Percentiles rank a stretch among this genome's conserved stretches.
Evolutionary conservation across 148 eudicot genomes (phyloP).

Genomic region (Chenopodium suecicum): DNA sequence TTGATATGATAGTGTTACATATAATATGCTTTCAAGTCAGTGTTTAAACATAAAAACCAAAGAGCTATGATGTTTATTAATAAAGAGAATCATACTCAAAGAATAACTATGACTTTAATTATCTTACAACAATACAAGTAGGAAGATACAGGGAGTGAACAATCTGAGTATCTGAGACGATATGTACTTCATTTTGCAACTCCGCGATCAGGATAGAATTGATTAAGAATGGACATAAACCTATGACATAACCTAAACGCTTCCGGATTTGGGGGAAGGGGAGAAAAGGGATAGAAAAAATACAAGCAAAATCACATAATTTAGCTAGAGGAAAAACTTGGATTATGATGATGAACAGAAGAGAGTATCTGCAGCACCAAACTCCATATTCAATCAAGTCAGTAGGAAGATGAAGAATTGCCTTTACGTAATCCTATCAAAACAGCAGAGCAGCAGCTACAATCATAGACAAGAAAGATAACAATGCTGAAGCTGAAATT

Average conservation of each 20-base stretch:
- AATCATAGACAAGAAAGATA: conserved; percentile 22
- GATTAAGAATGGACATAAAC: conserved; percentile 22
- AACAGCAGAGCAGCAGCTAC: conserved; percentile 20
- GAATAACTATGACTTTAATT: conserved; percentile 15
- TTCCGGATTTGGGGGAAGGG: background rate
- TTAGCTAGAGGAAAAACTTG: conserved; percentile 21
- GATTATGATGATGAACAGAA: conserved; percentile 14
- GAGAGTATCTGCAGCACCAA: background rate
- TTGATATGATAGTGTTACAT: background rate
- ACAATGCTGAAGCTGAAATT: conserved; percentile 16
- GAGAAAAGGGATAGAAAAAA: background rate
- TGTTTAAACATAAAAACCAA: background rate
- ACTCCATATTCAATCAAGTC: conserved; percentile 24
- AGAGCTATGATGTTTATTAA: conserved; percentile 6
- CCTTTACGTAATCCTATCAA: conserved; percentile 12
- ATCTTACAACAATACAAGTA: conserved; percentile 15
- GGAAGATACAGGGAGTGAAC: conserved; percentile 2
- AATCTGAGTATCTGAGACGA: conserved; percentile 12
- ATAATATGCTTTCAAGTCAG: background rate
- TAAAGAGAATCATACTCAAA: conserved; percentile 18
- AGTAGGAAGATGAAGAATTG: conserved; percentile 5
- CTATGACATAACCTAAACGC: background rate
- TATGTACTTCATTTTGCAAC: conserved; percentile 31
- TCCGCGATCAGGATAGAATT: conserved; percentile 24
- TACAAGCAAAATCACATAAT: conserved; percentile 10